Percentiles rank a stretch among this genome's conserved stretches.
These are phyloP conservation scores for Ceriops zippeliana DNA, from an alignment of 345 rosid species.

Conservation along the genomic window DNA sequence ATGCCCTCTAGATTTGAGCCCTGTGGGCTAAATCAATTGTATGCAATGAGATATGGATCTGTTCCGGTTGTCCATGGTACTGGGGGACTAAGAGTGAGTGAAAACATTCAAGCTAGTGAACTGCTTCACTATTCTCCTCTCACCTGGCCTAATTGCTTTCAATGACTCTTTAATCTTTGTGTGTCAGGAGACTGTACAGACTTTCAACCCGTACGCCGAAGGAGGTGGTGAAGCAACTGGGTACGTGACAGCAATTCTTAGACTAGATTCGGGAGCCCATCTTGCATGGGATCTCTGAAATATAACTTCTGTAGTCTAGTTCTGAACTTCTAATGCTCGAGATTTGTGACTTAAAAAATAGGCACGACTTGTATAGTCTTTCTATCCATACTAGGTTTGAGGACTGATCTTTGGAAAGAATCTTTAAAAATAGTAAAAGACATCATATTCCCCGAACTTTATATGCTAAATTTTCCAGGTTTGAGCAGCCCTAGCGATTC, in stretches of 20 bases:
- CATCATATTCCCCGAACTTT: no score
- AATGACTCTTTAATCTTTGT: conserved; percentile 3
- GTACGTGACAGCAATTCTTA: conserved; percentile 37
- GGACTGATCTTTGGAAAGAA: no score
- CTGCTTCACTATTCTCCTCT: neutral
- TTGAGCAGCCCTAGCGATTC: no score
- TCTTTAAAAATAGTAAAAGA: no score
- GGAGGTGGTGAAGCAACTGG: conserved; percentile 87
- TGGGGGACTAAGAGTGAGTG: conserved; percentile 88
- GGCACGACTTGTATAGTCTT: no score
- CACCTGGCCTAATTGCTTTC: neutral
- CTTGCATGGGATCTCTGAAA: neutral
- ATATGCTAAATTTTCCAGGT: no score
- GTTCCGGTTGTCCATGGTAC: conserved; percentile 90
- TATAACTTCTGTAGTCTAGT: neutral
- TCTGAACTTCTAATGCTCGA: neutral
- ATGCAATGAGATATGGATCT: conserved; percentile 97
- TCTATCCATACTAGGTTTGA: no score
- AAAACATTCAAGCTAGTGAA: neutral
- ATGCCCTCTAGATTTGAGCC: conserved; percentile 99
- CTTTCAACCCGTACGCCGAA: conserved; percentile 63
- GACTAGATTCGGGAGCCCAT: neutral
- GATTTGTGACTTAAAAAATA: no score
- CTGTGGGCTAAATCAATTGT: conserved; percentile 89
- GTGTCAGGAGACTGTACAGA: conserved; percentile 82